phyloP scores from a whole-genome alignment of 176 grass and related monocot genomes.

The Aegilops longissima region DNA sequence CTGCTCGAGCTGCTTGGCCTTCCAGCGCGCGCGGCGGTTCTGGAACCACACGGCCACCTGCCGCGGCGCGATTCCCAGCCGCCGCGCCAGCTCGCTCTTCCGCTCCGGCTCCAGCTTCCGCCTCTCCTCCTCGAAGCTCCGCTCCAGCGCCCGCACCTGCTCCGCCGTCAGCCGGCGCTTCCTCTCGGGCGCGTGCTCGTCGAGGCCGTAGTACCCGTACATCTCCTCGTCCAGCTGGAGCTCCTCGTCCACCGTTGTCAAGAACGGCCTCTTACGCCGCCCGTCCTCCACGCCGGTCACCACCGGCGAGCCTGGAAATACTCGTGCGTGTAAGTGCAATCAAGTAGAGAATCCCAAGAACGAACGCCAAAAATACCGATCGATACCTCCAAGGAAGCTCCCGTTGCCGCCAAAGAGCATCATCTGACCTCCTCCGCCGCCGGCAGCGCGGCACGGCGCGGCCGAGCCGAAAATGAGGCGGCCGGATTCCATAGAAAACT shows the following conservation, averaged over 20 bases:
- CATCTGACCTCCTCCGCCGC: conserved; percentile 41
- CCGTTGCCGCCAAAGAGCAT: conserved; percentile 54
- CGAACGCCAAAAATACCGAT: background rate
- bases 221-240: conserved; percentile 57
- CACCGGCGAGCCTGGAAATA: conserved; percentile 33
- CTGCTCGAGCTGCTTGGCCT: conserved; percentile 78
- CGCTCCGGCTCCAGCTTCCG: conserved; percentile 86
- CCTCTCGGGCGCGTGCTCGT: conserved; percentile 42
- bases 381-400: conserved; percentile 44
- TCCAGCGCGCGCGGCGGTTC: conserved; percentile 95
- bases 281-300: conserved; percentile 36
- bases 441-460: conserved; percentile 1
- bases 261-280: conserved; percentile 55
- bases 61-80: conserved; percentile 79
- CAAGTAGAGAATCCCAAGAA: conserved; percentile 18
- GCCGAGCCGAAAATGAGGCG: conserved; percentile 56
- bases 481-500: conserved; percentile 41
- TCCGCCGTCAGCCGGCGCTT: conserved; percentile 90
- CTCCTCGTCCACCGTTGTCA: conserved; percentile 46
- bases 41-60: conserved; percentile 99
- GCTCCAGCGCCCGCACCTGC: conserved; percentile 68
- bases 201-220: conserved; percentile 44
- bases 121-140: conserved; percentile 80
- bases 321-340: background rate
- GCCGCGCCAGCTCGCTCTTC: conserved; percentile 79